phyloP scores from a whole-genome alignment of 2,329 filamentous ascomycete genomes.

The Diaporthe sp. region DNA sequence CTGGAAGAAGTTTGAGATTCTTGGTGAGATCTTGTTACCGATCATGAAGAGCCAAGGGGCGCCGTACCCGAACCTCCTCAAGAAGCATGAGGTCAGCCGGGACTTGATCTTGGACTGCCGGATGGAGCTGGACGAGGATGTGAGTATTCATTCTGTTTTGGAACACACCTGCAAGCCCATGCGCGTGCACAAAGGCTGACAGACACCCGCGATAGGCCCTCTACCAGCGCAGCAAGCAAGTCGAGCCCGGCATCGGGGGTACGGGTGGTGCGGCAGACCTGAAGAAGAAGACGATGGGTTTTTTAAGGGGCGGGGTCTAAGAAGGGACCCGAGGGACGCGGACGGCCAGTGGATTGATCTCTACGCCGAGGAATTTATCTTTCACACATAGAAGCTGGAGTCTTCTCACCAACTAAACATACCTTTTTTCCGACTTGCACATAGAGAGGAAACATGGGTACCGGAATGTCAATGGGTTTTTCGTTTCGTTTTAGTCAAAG shows the following conservation, averaged over 20 bases:
- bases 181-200: conserved; percentile 7
- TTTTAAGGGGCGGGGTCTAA: conserved; percentile 34
- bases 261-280: conserved; percentile 37
- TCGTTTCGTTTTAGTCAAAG: conserved; percentile 5
- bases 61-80: conserved; percentile 80
- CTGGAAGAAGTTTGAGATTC: conserved; percentile 98
- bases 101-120: conserved; percentile 85
- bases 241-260: conserved; percentile 38
- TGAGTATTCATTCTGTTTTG: conserved; percentile 58
- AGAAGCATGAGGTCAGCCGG: conserved; percentile 75
- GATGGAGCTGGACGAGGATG: conserved; percentile 89
- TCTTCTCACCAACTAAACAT: conserved; percentile 16
- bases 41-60: conserved; percentile 93
- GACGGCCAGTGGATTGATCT: conserved; percentile 8
- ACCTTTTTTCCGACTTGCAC: conserved; percentile 19
- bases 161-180: neutral
- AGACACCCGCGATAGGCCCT: conserved; percentile 29
- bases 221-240: conserved; percentile 41
- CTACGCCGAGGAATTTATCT: neutral
- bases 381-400: conserved; percentile 12
- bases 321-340: neutral
- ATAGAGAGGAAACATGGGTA: conserved; percentile 32
- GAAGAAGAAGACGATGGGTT: conserved; percentile 41
- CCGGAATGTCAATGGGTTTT: conserved; percentile 19
- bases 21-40: conserved; percentile 90